These are phyloP conservation scores for Solanum rostratum DNA, from an alignment of 257 asterid species.

Conservation along the genomic window DNA sequence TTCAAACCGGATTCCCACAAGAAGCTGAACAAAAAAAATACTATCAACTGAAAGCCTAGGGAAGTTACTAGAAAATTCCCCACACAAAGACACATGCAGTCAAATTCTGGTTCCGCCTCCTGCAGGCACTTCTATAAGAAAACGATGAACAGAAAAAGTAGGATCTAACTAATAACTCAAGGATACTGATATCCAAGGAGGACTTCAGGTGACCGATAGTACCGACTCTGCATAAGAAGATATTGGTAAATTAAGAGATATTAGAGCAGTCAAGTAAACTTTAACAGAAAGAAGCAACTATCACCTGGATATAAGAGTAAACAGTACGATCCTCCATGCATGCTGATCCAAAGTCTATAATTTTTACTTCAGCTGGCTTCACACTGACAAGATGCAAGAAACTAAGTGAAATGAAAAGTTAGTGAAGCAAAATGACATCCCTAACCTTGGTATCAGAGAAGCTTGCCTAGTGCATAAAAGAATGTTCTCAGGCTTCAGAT, in stretches of 20 bases:
- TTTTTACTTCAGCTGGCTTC: slow-evolving; percentile 88
- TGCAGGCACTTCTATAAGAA: neutral
- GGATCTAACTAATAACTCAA: slow-evolving; percentile 6
- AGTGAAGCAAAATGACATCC: neutral
- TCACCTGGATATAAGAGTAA: slow-evolving; percentile 94
- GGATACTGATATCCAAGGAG: slow-evolving; percentile 99
- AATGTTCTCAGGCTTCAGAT: slow-evolving; percentile 96
- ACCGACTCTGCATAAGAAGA: slow-evolving; percentile 75
- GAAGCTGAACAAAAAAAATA: neutral
- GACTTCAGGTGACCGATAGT: slow-evolving; percentile 98
- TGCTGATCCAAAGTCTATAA: slow-evolving; percentile 98
- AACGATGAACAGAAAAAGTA: neutral
- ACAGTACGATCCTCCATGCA: slow-evolving; percentile 94
- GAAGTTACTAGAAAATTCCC: neutral
- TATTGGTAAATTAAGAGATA: slow-evolving; percentile 10
- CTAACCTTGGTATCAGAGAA: slow-evolving; percentile 14
- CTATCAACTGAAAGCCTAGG: neutral
- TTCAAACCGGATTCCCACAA: neutral
- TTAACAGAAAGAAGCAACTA: slow-evolving; percentile 2
- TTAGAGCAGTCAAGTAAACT: slow-evolving; percentile 5
- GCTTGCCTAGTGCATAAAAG: slow-evolving; percentile 85
- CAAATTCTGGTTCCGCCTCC: neutral
- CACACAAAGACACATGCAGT: neutral
- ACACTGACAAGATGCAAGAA: slow-evolving; percentile 46
- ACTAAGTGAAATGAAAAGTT: neutral